phyloP scores from a whole-genome alignment of 257 asterid species.

The Haberlea rhodopensis region DNA sequence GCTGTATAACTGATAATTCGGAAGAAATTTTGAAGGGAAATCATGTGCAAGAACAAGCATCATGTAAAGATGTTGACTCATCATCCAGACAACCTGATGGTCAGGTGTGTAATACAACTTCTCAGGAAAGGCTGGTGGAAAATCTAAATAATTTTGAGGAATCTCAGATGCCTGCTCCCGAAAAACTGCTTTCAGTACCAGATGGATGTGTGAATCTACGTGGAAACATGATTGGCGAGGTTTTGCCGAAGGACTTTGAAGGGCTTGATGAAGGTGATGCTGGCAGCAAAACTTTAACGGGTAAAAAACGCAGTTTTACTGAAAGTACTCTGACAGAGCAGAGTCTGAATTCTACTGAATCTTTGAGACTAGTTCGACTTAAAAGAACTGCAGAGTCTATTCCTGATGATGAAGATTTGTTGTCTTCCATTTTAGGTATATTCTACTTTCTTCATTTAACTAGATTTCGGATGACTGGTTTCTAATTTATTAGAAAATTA shows the following conservation, averaged over 20 bases:
- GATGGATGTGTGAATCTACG: conserved; percentile 42
- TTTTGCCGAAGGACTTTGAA: conserved; percentile 43
- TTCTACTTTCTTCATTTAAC: conserved; percentile 13
- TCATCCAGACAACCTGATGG: conserved; percentile 30
- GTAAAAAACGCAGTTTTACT: conserved; percentile 84
- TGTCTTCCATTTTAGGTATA: conserved; percentile 90
- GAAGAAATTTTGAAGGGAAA: conserved; percentile 39
- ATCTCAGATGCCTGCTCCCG: conserved; percentile 61
- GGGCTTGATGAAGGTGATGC: conserved; percentile 59
- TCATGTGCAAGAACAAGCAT: conserved; percentile 34
- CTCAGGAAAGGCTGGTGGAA: conserved; percentile 30
- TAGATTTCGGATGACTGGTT: conserved; percentile 16
- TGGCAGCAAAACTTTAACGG: conserved; percentile 65
- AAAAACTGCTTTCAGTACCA: conserved; percentile 62
- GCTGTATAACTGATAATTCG: conserved; percentile 29
- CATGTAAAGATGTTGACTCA: conserved; percentile 33
- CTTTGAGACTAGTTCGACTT: conserved; percentile 61
- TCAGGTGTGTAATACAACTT: conserved; percentile 31
- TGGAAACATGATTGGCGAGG: conserved; percentile 44
- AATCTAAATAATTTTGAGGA: conserved; percentile 37
- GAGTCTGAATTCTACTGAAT: conserved; percentile 77
- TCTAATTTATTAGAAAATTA: conserved; percentile 24
- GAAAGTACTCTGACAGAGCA: conserved; percentile 90
- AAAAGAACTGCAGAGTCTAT: conserved; percentile 62
- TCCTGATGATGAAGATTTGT: conserved; percentile 89